phyloP scores from a whole-genome alignment of 345 rosid genomes.

The Firmiana major region DNA sequence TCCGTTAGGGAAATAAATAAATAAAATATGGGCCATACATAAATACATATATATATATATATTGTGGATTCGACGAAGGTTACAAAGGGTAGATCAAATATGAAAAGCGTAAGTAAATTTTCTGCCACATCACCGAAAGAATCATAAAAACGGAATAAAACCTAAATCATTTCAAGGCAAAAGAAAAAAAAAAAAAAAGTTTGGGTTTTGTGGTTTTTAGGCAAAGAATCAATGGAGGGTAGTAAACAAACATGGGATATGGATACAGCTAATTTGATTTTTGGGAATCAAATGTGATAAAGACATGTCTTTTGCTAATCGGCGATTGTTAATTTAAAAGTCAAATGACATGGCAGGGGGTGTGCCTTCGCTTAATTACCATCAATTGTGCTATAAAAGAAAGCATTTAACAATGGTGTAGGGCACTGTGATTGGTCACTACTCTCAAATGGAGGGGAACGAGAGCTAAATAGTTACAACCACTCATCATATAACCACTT shows the following conservation, averaged over 20 bases:
- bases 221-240: conserved; percentile 7
- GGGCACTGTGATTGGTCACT: background rate
- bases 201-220: conserved; percentile 1
- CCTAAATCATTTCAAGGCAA: background rate
- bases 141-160: conserved; percentile 8
- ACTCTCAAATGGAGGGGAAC: background rate
- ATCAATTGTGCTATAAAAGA: background rate
- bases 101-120: background rate
- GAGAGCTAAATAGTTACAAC: too few relatives aligned
- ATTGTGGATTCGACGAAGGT: conserved; percentile 4
- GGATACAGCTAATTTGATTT: background rate
- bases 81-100: background rate
- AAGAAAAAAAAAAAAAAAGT: background rate
- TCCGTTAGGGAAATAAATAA: background rate
- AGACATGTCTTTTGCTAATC: background rate
- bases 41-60: background rate
- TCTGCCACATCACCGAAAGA: conserved; percentile 20
- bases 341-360: background rate
- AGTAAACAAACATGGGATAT: background rate
- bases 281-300: background rate
- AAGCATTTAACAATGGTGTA: background rate
- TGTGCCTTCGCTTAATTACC: background rate
- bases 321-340: background rate
- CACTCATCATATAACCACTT: background rate
- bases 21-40: conserved; percentile 3